Base-by-base conservation (phyloP, 2,329 filamentous ascomycete genomes). In the Penicillium sp. region DNA sequence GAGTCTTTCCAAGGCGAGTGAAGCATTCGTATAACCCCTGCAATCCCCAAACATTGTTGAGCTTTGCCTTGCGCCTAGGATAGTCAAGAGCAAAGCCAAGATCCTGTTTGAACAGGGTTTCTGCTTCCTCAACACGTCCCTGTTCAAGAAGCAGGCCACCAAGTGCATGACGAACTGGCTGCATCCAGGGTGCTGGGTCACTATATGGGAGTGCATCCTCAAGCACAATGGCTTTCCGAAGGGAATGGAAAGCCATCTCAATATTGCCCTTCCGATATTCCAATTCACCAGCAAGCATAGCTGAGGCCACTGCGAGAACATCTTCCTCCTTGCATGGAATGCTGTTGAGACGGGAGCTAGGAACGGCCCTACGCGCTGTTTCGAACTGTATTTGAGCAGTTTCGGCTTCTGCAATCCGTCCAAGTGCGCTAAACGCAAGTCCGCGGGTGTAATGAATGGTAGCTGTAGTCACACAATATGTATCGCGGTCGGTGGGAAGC, bases 401-500 rank as follows among this genome's bases (percentile, higher is more conserved):
- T 3, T 78, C 71, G 0, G 87, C 87, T 7, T 80, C 76, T 0
- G 70, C 61, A 0, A 88, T 64, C 0, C 78, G 68, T 0, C 80
- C 80, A 0, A 73, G 78, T 0, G 84, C 85, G 0, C 88, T 85
- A 5, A 78, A 75, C 0, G 88, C 88, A 0, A 91, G 66, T 0
- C 83, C 86, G 60, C 83, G 83, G 8, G 82, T 87, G 61, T 91
- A 91, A 61, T 86, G 78, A 0, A 76, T 75, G 69, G 87, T 82
- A 1, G 88, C 86, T 0, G 82, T 86, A 0, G 86, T 90, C 2
- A 83, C 79, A 59, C 83, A 85, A 69, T 89, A 90, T 0, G 91
- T 75, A 0, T 75, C 64, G 9, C 66, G 57, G 56, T 91, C 86
- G 0, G 65, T 40, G 0, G 87, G 87, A 0, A 88, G 56, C 0